Evolutionary conservation across 768 basidiomycete species (phyloP), one percentile per base, ranked within the genome.

Genomic region (Boletales sp.): DNA sequence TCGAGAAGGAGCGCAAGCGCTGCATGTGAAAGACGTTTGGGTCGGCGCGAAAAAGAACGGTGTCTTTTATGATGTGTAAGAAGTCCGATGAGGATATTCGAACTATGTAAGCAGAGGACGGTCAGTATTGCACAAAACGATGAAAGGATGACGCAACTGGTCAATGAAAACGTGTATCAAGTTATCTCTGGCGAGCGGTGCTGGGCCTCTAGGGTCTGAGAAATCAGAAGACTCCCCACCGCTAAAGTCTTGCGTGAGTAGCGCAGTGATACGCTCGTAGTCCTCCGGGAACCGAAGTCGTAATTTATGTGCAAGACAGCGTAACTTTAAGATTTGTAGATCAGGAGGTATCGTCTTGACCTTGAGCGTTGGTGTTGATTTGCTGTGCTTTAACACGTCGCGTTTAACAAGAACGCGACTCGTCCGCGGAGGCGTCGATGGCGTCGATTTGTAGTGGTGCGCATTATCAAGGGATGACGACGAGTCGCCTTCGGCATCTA

Each of bases 41-140:
- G 62, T 62, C 72, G 56, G 66, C 67, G 60, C 65, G 73, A 56
- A 55, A 36, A 54, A 32, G 56, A 73, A 55, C 68, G 72, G 54
- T 80, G 74, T 48, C 77, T 81, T 63, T 81, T 83, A 45, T 87
- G 67, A 66, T 86, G 81, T 27, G 76, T 80, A n/a, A 92, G 65
- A 47, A 92, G 77, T 31, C 90, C 90, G 52, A 94, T 84, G 40
- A 93, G 79, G 54, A 94, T 92, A 63, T 94, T 94, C 14, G 90
- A 93, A 57, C 90, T 92, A 57, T 41, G 27, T 0, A 42, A 34
- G 27, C n/a, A 19, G 32, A 37, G 43, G 2, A 38, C 4, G 9
- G 50, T 66, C 48, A 65, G 48, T 30, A 8, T 39, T 29, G 11
- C 31, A 24, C 17, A 24, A 24, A 24, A 24, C 5, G 5, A 15